These are phyloP conservation scores for Phytophthora europaea DNA, from an alignment of 352 stramenopile genomes.

Conservation along the genomic window DNA sequence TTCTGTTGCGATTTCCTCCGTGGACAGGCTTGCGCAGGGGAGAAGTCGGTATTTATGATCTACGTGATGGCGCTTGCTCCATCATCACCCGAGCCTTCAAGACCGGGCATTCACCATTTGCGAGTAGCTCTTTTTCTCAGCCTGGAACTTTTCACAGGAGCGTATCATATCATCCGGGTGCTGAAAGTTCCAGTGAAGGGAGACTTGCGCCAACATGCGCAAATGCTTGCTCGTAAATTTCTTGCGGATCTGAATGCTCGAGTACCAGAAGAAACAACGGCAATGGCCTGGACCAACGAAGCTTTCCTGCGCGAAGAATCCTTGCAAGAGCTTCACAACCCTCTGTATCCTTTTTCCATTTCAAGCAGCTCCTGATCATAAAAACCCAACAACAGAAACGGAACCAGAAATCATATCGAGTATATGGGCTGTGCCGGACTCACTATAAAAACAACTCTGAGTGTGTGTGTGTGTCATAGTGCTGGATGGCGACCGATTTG, in stretches of 20 bases:
- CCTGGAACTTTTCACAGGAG: conserved; percentile 54
- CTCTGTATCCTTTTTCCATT: conserved; percentile 60
- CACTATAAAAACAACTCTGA: too few species aligned
- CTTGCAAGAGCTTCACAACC: conserved; percentile 54
- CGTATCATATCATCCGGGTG: conserved; percentile 53
- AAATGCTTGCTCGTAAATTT: conserved; percentile 43
- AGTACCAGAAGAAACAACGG: conserved; percentile 13
- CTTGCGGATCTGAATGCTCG: conserved; percentile 38
- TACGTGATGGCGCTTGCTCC: conserved; percentile 52
- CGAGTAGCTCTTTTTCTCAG: conserved; percentile 58
- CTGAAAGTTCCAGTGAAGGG: conserved; percentile 48
- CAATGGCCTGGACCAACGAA: conserved; percentile 50
- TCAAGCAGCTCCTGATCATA: conserved; percentile 31
- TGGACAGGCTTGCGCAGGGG: conserved; percentile 31
- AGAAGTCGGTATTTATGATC: conserved; percentile 60
- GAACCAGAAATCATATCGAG: too few species aligned
- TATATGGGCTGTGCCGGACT: too few species aligned
- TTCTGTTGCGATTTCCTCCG: neutral
- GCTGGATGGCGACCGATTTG: too few species aligned
- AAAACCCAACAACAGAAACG: too few species aligned
- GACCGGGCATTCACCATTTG: conserved; percentile 8
- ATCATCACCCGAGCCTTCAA: neutral
- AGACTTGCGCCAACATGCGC: conserved; percentile 43
- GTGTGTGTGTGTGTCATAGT: too few species aligned
- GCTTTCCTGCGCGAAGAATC: conserved; percentile 51